These are phyloP conservation scores for Phaeomoniella chlamydospora DNA, from an alignment of 2,329 filamentous ascomycete species.

Conservation along the genomic window DNA sequence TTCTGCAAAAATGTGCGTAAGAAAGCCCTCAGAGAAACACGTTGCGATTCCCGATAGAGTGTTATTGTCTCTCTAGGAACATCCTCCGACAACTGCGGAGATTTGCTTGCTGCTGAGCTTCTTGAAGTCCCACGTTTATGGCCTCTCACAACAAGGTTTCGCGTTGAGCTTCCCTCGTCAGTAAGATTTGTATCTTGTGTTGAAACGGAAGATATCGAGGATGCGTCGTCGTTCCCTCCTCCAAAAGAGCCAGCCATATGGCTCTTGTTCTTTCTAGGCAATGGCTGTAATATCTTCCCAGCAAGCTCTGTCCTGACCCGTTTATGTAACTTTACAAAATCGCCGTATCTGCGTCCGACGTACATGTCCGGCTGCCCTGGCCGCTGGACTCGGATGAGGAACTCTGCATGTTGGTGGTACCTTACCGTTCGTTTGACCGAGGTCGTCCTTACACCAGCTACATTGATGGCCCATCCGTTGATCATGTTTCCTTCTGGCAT, in stretches of 20 bases:
- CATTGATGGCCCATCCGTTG: constrained; percentile 94
- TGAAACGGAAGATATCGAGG: constrained; percentile 68
- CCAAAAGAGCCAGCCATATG: constrained; percentile 48
- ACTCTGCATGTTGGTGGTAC: constrained; percentile 88
- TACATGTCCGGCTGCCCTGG: constrained; percentile 63
- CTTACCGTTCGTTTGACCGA: constrained; percentile 74
- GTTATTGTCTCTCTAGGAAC: constrained; percentile 34
- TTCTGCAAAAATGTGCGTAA: constrained; percentile 77
- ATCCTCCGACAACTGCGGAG: constrained; percentile 26
- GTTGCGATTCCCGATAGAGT: constrained; percentile 75
- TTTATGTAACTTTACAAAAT: constrained; percentile 71
- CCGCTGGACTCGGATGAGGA: constrained; percentile 72
- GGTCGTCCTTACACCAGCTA: constrained; percentile 72
- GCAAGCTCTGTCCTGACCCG: constrained; percentile 71
- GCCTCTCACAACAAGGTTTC: constrained; percentile 13
- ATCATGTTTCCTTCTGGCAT: constrained; percentile 82
- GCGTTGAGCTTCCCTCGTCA: constrained; percentile 20
- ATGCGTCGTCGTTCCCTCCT: constrained; percentile 57
- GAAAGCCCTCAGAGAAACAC: constrained; percentile 82
- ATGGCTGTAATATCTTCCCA: constrained; percentile 71
- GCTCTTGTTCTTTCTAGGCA: constrained; percentile 87
- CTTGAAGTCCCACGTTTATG: constrained; percentile 13
- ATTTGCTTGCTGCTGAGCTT: constrained; percentile 13
- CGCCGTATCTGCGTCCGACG: constrained; percentile 73
- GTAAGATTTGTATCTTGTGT: constrained; percentile 42